Percentiles rank a stretch among this genome's conserved stretches.
Conservation (phyloP, 371 early-diverging fungal genomes). For the Zopfochytrium polystomum region DNA sequence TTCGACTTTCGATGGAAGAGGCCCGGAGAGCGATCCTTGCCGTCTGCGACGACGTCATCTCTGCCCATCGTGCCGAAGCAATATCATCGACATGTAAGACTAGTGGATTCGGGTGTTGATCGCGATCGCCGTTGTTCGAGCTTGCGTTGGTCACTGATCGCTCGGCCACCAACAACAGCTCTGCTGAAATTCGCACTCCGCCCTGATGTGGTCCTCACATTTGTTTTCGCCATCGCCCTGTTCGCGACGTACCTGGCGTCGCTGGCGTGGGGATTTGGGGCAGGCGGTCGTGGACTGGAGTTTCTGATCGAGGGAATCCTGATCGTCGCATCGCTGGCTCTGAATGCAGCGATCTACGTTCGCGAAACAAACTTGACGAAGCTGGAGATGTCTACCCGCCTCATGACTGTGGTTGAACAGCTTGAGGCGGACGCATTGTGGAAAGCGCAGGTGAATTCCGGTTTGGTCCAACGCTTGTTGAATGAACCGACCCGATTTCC, state of each 20-base stretch:
- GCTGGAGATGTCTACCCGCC: conserved; percentile 11
- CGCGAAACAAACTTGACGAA: conserved; percentile 11
- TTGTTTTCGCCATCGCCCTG: conserved; percentile 6
- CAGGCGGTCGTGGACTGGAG: background rate
- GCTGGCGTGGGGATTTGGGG: too few relatives aligned
- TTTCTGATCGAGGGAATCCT: conserved; percentile 8
- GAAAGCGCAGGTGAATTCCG: background rate
- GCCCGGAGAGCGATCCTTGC: conserved; percentile 1
- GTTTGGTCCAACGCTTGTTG: background rate
- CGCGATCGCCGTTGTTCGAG: background rate
- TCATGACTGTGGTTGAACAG: conserved; percentile 8
- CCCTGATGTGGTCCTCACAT: conserved; percentile 8
- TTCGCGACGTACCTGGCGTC: background rate
- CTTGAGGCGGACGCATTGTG: background rate
- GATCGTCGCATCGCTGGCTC: background rate
- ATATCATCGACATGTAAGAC: background rate
- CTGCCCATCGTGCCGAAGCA: background rate
- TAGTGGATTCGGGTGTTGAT: too few relatives aligned
- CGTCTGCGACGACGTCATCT: background rate
- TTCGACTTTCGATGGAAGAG: too few relatives aligned
- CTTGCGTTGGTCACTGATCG: background rate
- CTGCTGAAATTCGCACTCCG: background rate
- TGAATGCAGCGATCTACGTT: conserved; percentile 13
- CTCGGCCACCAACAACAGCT: background rate
- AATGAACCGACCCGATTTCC: too few relatives aligned